Conservation (phyloP, 2,329 filamentous ascomycete species). For the Diaporthe citriasiana region DNA sequence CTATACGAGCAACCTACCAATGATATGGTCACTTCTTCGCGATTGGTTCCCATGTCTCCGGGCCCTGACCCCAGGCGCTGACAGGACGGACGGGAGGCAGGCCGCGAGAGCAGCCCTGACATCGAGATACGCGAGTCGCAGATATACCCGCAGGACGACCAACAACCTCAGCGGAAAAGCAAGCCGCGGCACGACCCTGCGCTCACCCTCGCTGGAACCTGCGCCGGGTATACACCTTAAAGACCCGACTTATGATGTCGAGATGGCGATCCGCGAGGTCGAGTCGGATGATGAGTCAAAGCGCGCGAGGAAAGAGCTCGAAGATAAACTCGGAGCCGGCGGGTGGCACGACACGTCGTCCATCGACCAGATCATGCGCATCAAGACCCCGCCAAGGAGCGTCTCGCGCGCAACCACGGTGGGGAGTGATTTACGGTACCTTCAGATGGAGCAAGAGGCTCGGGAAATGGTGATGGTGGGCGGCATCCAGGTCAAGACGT, state of each 20-base stretch:
- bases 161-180: conserved; percentile 5
- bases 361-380: conserved; percentile 1
- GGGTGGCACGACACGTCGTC: conserved; percentile 10
- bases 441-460: conserved; percentile 18
- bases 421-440: background rate
- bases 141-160: background rate
- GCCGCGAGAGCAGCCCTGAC: background rate
- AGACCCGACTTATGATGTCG: background rate
- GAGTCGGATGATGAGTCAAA: background rate
- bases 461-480: conserved; percentile 2
- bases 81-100: background rate
- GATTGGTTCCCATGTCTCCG: conserved; percentile 29
- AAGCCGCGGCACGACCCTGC: conserved; percentile 8
- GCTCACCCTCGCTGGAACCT: conserved; percentile 14
- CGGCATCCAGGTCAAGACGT: background rate
- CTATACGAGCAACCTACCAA: conserved; percentile 66
- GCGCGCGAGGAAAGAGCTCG: background rate
- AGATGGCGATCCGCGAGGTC: background rate
- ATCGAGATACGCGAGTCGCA: background rate
- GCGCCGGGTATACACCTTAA: background rate
- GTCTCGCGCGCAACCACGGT: conserved; percentile 1
- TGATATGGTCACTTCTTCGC: conserved; percentile 66
- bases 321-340: background rate
- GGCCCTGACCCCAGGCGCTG: conserved; percentile 1
- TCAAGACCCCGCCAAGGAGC: conserved; percentile 23